Evolutionary conservation across 2,329 filamentous ascomycete species (phyloP), one percentile per base, ranked within the genome.

Genomic region (Colletotrichum camelliae): DNA sequence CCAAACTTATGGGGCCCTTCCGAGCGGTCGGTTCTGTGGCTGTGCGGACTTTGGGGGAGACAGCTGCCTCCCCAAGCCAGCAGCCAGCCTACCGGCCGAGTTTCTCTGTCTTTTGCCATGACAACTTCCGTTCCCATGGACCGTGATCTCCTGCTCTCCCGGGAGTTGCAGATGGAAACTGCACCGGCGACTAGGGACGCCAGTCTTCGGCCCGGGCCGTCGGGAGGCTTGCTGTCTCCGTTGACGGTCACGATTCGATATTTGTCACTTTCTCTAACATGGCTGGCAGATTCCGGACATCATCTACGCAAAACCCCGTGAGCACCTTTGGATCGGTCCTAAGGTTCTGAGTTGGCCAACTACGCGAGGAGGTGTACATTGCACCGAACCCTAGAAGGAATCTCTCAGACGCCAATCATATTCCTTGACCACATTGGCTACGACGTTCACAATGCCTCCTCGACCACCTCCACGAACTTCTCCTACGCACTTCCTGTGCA

Each of bases 401-500:
- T 13, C 33, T 64, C 21, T 27, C 55, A 58, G 27, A 18, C 55
- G 27, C 18, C 15, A 58, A 29, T 58, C 55, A 67, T 29, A n/a
- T 12, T 65, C 71, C 78, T 43, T 31, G 43, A 48, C n/a, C 43
- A 21, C 10, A 7, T 21, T 18, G n/a, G 43, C n/a, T 5, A 13
- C 43, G n/a, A 21, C 43, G n/a, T 48, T 21, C 43, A n/a, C n/a
- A 48, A 87, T 86, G 85, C 81, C 86, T 71, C 80, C 80, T 64
- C 81, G 77, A 72, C 84, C 87, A 10, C 71, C 75, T 5, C 80
- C 80, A 65, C 82, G 77, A 75, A 84, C 87, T 10, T 84, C 85
- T 13, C 88, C 92, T 29, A 96, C 94, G 5, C 94, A 96, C 84
- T 96, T 96, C 81, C 87, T 96, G 62, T 95, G 93, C 83, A 87